Base-by-base conservation (phyloP, 2,329 filamentous ascomycete genomes). In the Drechslera avenae region DNA sequence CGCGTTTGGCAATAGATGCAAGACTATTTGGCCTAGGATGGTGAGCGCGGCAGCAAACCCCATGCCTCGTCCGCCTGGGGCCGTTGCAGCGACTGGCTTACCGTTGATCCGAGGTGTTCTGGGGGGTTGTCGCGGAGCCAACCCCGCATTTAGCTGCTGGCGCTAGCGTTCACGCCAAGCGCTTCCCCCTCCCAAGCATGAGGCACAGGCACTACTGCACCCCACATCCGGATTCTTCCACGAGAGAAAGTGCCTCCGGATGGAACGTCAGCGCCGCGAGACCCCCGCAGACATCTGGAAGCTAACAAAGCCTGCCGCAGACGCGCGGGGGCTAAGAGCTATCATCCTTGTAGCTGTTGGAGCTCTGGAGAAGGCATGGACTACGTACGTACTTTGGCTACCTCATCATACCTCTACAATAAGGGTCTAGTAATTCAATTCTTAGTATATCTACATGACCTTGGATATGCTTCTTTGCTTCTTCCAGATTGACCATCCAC, bases 141-240 rank as follows among this genome's bases (percentile, higher is more conserved):
- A 60, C 62, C 62, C 62, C 62, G 62, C 62, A 63, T 57, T 54
- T 28, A 28, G 26, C 10, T 51, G 30, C 49, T 35, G 26, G 31
- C 54, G 55, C 43, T 62, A 60, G 60, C 30, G 43, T 60, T 52
- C 51, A 54, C 52, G 61, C 65, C 62, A 65, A 67, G 55, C 14
- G 26, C 21, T 43, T 30, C 46, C 49, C 56, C 59, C 57, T 60
- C 59, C 60, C 55, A 42, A 39, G 42, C 30, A 23, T 40, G 41
- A 54, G 39, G 43, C 52, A 51, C 46, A 41, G 13, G 42, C 34
- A 42, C 61, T 60, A 57, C 57, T 68, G 67, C 62, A 70, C 69
- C 69, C 68, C 69, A 72, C 67, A 72, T 68, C 58, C 60, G 58
- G 54, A 45, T 55, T 41, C 59, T 61, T 61, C 59, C 43, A 63